Evolutionary conservation across 1,284 basidiomycete genomes (phyloP), one percentile per base, ranked within the genome.

Genomic region (Cyathus olla): DNA sequence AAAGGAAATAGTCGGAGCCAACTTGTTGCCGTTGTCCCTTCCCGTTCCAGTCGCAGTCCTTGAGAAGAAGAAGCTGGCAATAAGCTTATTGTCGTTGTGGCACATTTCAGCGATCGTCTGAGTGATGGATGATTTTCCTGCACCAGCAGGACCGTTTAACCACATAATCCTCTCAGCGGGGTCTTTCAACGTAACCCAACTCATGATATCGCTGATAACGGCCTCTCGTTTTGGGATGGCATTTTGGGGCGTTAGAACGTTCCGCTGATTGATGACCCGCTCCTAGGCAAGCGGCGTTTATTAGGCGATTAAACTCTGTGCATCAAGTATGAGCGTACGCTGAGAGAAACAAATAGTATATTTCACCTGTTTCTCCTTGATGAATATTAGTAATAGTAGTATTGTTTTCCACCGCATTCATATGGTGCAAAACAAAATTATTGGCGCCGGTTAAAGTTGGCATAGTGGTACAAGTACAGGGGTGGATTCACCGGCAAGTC

Each of bases 61-160:
- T 4, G 53, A 55, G 27, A 55, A 55, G 39, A 55, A 55, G 37
- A 55, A 55, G 39, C 37, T 42, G 11, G 53, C 17, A 11, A 24
- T 8, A 13, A 55, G 53, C 26, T 21, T 39, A 11, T 24, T 31
- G 6, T 31, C 17, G 4, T 24, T 27, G 42, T 55, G 13, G 17
- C 35, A 42, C 19, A 11, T 13, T 27, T 55, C 53, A 15, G 37
- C 19, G 19, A 55, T 26, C 22, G 37, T 24, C 22, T 42, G 53
- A 26, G 28, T 21, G 17, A 55, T 55, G 15, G 53, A 8, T 44
- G 53, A 42, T 27, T 55, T 55, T 42, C 53, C 53, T 3, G 53
- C 53, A 11, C 53, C 53, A 22, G 53, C 39, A 29, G 53, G 53
- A 8, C 53, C 53, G 17, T 42, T 24, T 22, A 55, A 22, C 53